Evolutionary conservation across 1,139 yeast genomes (phyloP), one percentile per base, ranked within the genome.

Genomic region (Pichia sp.): DNA sequence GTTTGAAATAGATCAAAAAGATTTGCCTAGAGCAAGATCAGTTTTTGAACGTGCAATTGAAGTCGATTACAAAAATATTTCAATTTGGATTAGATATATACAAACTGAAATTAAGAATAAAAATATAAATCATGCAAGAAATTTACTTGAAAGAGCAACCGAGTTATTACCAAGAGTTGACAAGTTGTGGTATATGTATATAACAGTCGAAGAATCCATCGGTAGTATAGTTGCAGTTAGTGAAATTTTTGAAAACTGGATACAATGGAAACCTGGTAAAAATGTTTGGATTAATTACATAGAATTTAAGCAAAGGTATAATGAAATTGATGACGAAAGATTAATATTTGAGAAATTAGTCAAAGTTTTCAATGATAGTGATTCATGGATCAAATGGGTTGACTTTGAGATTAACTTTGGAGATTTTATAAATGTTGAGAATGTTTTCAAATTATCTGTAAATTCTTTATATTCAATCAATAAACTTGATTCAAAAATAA

Each of bases 71-170:
- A 74, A 81, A 3, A 80, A 84, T 57, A 81, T 91, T 1, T 93
- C 96, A 11, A 70, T 93, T 53, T 93, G 99, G 98, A 76, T 85
- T 16, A 77, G 87, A 41, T 93, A 93, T 65, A 77, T 89, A 33
- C 93, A 88, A 61, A 68, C 83, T 46, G 99, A 93, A 68, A 70
- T 91, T 50, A 77, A 84, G 56, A 75, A 77, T 46, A 78, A 82
- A 58, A 88, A 87, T 62, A 76, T 89, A 51, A 89, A 89, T 63
- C 97, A 91, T 70, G 98, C 98, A 0, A 71, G 97, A 56, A 91
- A 91, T 63, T 61, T 93, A 34, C 71, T 93, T 44, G 93, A 89
- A 53, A 70, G 98, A 42, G 96, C 91, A 0, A 83, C 87, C 0
- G 77, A 83, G 1, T 69, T 80, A 0, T 70, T 91, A 19, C 98